Evolutionary conservation across 2,329 filamentous ascomycete species (phyloP).

Genomic region (Rhynchosporium secalis): DNA sequence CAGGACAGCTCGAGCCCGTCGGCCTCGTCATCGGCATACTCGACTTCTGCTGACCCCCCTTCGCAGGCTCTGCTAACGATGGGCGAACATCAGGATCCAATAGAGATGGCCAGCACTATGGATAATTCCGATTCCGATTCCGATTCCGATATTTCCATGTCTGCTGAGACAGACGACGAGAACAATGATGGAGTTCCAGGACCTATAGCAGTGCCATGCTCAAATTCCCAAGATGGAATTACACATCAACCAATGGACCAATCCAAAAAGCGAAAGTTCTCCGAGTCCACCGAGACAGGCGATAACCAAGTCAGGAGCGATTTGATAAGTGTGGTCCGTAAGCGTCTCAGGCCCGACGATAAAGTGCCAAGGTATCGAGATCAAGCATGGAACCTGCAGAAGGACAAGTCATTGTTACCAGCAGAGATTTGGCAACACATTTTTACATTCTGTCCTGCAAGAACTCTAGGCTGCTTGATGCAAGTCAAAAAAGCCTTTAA

Average conservation of each 20-base stretch:
- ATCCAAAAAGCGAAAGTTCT: constrained; percentile 36
- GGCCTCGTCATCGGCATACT: constrained; percentile 35
- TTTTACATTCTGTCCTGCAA: constrained; percentile 66
- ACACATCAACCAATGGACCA: constrained; percentile 13
- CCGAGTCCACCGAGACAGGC: constrained; percentile 20
- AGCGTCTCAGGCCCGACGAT: constrained; percentile 36
- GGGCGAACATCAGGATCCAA: constrained; percentile 16
- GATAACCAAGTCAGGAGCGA: constrained; percentile 27
- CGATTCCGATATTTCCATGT: constrained; percentile 43
- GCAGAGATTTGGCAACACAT: constrained; percentile 69
- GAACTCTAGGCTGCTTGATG: constrained; percentile 63
- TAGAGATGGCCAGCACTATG: constrained; percentile 23
- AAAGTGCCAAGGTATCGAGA: constrained; percentile 23
- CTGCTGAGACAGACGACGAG: constrained; percentile 40
- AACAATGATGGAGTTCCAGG: constrained; percentile 19
- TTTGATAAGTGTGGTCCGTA: constrained; percentile 27
- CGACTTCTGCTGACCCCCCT: constrained; percentile 31
- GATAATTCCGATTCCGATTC: constrained; percentile 38
- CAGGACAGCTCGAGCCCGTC: constrained; percentile 29
- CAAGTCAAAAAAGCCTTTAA: constrained; percentile 68
- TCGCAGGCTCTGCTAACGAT: constrained; percentile 22
- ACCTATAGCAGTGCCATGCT: constrained; percentile 15
- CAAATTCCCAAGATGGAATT: constrained; percentile 8
- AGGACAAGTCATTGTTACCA: constrained; percentile 47
- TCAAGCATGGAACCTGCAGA: constrained; percentile 26